Evolutionary conservation across 208 protist genomes (phyloP), one percentile per base, ranked within the genome.

Genomic region (Wallacemonas collosoma): DNA sequence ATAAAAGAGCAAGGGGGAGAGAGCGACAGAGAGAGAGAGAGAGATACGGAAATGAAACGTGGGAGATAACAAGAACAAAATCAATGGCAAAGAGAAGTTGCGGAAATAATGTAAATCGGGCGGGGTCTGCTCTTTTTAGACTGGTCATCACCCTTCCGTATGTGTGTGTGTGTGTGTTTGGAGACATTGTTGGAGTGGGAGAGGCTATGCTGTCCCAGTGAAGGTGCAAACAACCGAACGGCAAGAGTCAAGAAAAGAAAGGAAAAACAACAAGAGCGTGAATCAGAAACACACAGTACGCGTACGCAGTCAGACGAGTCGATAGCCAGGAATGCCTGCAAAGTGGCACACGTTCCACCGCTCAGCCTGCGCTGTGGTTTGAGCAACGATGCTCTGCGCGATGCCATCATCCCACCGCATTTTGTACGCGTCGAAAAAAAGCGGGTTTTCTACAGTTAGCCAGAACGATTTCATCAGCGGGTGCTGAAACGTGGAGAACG

Each of bases 391-490:
- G 1, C 75, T 80, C 47, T 84, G 69, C 11, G 78, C 53, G 11
- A 72, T 43, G 3, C 57, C 41, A 35, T 73, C 65, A 14, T 72
- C 71, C 79, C 79, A 84, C 35, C 62, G 71, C 64, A 75, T 51
- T 39, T 62, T 69, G 63, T 77, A 68, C 7, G 76, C 43, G 2
- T 56, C 47, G 40, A 75, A 75, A 36, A 69, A 70, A 9, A 57
- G 7, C 1, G 69, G 50, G 40, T 39, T 71, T 55, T 80, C 79
- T 12, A 77, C 71, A 51, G 65, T 77, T 7, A 60, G 54, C 48
- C 80, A 81, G 61, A 84, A 84, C 36, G 73, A 53, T 0, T 72
- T 0, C 44, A 77, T 73, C 2, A 68, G 38, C 4, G 74, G 58
- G 38, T 74, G 79, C 7, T 71, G 70, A 9, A 69, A 76, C 11